Percentiles rank a stretch among this genome's conserved stretches.
Conservation (phyloP, 2,329 filamentous ascomycete species). For the Aspergillus felis region DNA sequence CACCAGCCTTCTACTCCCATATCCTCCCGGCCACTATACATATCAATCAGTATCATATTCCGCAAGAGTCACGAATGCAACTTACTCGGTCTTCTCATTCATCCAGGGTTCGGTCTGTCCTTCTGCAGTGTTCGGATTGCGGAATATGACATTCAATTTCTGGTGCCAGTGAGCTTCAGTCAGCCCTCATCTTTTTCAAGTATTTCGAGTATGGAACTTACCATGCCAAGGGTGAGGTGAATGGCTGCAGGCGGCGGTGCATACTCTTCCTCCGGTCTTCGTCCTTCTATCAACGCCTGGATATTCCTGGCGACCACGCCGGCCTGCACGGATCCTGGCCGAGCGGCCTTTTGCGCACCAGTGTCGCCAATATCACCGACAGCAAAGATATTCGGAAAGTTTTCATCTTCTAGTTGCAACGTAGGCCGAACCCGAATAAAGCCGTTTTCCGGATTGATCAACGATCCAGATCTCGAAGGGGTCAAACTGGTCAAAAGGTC, state of each 20-base stretch:
- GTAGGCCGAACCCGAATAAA: slow-evolving; percentile 32
- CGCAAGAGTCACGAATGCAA: neutral
- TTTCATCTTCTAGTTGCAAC: slow-evolving; percentile 29
- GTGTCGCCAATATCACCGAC: slow-evolving; percentile 37
- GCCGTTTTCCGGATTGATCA: slow-evolving; percentile 33
- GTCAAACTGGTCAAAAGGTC: slow-evolving; percentile 33
- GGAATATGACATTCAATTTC: slow-evolving; percentile 37
- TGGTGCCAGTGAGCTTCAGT: slow-evolving; percentile 10
- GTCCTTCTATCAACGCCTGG: slow-evolving; percentile 28
- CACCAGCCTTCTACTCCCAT: slow-evolving; percentile 37
- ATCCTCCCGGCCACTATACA: slow-evolving; percentile 31
- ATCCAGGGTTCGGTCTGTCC: slow-evolving; percentile 33
- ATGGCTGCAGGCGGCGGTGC: slow-evolving; percentile 28
- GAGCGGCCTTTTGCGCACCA: slow-evolving; percentile 32
- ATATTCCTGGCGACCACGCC: slow-evolving; percentile 33
- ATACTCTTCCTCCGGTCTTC: slow-evolving; percentile 20
- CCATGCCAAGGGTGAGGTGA: slow-evolving; percentile 33
- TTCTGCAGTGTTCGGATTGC: slow-evolving; percentile 32
- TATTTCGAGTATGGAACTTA: slow-evolving; percentile 12
- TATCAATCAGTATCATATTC: slow-evolving; percentile 9
- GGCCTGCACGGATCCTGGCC: slow-evolving; percentile 30
- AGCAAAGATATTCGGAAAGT: slow-evolving; percentile 31
- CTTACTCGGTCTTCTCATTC: slow-evolving; percentile 32
- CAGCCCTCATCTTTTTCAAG: neutral
- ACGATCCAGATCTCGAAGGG: slow-evolving; percentile 17